Base-by-base conservation (phyloP, 441 rosid species). In the Mallotus japonicus region DNA sequence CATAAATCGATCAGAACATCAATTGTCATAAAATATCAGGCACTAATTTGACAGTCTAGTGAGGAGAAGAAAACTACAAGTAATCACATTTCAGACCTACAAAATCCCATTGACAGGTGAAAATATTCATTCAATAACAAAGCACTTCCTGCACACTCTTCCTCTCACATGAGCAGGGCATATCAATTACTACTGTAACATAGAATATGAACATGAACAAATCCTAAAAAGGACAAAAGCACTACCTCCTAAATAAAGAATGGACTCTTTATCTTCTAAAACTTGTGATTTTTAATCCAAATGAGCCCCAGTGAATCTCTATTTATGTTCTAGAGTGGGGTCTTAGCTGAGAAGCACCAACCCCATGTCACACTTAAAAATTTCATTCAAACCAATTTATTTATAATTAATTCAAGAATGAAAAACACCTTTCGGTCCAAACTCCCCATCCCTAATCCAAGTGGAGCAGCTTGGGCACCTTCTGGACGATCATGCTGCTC, bases 361-460 rank as follows among this genome's bases (percentile, higher is more conserved):
- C 46, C 40, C 17, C 19, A 63, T 5, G 32, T 28, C 28, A 28
- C 32, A 28, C 32, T 28, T n/a, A n/a, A n/a, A n/a, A n/a, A 28
- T 28, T 28, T 28, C 32, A 28, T 28, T 28, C 32, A 28, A 28
- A 28, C 32, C 32, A 28, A 28, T 28, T 28, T 28, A 28, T 28
- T 28, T 28, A 2, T n/a, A 46, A 46, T 32, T 44, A 57, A 34
- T n/a, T 47, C 16, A 44, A 68, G 54, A 19, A 66, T 8, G 8
- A 17, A 67, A 67, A 40, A 40, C 76, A 95, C 98, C 99, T 93
- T 96, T 65, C 87, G 86, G 54, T 88, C 97, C 85, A 93, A 83
- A 76, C 87, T 77, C 42, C 95, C 96, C 73, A 92, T 77, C 69
- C 97, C 98, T 81, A 96, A 82, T 73, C 98, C 99, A 78, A 92